Conservation (phyloP, 2,329 filamentous ascomycete genomes). For the Aspergillus hiratsukae region DNA sequence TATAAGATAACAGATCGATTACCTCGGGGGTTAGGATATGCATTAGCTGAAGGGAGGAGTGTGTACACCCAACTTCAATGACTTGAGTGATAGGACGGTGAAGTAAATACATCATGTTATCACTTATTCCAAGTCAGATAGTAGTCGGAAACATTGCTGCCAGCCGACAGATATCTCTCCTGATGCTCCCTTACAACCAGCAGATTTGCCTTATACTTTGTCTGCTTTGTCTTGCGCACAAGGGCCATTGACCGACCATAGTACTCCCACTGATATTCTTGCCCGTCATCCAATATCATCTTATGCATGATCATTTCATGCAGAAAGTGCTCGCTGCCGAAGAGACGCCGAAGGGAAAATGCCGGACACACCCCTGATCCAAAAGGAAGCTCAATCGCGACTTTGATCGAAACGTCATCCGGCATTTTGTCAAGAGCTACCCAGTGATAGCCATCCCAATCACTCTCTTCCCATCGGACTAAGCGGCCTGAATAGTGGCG, state of each 20-base stretch:
- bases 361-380: not conserved
- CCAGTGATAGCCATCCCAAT: not conserved
- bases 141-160: constrained; percentile 4
- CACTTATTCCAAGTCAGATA: constrained; percentile 1
- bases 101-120: not conserved
- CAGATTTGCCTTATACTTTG: constrained; percentile 2
- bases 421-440: not conserved
- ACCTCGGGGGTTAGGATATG: no score
- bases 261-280: not conserved
- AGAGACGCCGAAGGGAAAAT: constrained; percentile 5
- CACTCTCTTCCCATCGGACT: not conserved
- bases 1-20: no score
- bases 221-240: not conserved
- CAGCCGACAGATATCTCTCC: constrained; percentile 1
- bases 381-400: constrained; percentile 2
- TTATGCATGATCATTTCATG: constrained; percentile 6
- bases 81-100: not conserved
- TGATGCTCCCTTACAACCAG: constrained; percentile 1
- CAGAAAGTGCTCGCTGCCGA: not conserved
- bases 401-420: constrained; percentile 2
- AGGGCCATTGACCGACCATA: no score
- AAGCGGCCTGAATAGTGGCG: not conserved
- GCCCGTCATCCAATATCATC: not conserved
- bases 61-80: not conserved
- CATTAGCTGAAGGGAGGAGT: no score